These are phyloP conservation scores for Murraya paniculata DNA, from an alignment of 345 rosid genomes.

Conservation along the genomic window DNA sequence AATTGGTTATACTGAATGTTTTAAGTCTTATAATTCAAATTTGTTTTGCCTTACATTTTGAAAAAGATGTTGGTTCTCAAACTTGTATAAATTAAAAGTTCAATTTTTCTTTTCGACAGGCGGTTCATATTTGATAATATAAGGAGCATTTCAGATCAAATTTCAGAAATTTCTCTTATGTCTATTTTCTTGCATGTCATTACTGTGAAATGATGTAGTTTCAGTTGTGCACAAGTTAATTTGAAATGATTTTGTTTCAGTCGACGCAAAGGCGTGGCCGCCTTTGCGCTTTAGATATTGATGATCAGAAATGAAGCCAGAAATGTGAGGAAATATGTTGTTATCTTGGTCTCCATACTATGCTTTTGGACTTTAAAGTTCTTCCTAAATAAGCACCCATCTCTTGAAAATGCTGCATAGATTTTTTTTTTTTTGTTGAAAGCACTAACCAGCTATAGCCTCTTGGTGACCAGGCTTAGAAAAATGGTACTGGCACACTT, in stretches of 20 bases:
- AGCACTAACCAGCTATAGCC: no score
- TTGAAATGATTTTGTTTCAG: neutral
- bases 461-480: no score
- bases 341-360: no score
- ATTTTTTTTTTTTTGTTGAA: neutral
- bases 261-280: neutral
- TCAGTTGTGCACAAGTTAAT: neutral
- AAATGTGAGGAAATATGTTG: neutral
- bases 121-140: conserved; percentile 7
- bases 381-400: neutral
- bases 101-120: neutral
- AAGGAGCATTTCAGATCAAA: neutral
- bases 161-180: neutral
- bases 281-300: neutral
- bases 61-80: conserved; percentile 7
- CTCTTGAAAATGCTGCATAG: neutral
- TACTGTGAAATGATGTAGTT: neutral
- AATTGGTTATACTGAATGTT: neutral
- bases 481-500: no score
- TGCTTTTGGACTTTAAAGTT: no score
- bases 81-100: conserved; percentile 16
- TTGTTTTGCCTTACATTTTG: neutral
- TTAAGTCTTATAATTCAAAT: conserved; percentile 14
- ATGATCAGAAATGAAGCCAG: neutral
- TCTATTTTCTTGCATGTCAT: neutral